phyloP scores from a whole-genome alignment of 2,329 filamentous ascomycete species.

The Emmonsiellopsis sp. region DNA sequence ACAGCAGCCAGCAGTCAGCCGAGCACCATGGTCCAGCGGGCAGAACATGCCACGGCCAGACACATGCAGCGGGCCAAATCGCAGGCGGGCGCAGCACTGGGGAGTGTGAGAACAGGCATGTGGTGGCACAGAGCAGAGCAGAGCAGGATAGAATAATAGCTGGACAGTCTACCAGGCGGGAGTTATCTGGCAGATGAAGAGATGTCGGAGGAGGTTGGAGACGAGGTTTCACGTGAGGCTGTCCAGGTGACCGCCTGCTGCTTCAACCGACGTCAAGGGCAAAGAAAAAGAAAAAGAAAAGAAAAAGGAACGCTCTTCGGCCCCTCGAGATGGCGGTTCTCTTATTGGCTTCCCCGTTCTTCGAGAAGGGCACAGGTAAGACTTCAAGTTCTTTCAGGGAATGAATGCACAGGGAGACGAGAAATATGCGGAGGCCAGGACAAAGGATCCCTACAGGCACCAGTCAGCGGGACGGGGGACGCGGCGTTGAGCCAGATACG shows the following conservation, averaged over 20 bases:
- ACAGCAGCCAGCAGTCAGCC: background rate
- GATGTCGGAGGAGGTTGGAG: background rate
- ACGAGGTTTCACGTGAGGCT: constrained; percentile 6
- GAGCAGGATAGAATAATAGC: background rate
- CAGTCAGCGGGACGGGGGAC: too few species aligned
- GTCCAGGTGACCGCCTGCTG: constrained; percentile 8
- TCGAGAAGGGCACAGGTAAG: too few species aligned
- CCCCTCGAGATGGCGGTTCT: too few species aligned
- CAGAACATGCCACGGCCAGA: background rate
- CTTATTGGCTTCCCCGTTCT: too few species aligned
- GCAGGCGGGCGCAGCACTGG: background rate
- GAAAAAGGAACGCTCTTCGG: background rate
- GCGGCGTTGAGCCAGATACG: too few species aligned
- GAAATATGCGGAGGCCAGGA: too few species aligned
- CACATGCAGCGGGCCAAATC: background rate
- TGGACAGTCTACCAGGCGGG: background rate
- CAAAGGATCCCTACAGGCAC: too few species aligned
- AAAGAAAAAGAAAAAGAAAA: background rate
- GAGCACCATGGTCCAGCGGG: constrained; percentile 1
- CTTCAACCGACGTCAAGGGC: background rate
- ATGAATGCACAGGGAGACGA: too few species aligned
- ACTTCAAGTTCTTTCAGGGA: too few species aligned
- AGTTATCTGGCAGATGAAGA: background rate
- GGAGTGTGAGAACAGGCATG: constrained; percentile 1
- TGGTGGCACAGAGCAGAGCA: constrained; percentile 1